phyloP scores from a whole-genome alignment of 2,329 filamentous ascomycete genomes.

The Rhynchosporium agropyri region DNA sequence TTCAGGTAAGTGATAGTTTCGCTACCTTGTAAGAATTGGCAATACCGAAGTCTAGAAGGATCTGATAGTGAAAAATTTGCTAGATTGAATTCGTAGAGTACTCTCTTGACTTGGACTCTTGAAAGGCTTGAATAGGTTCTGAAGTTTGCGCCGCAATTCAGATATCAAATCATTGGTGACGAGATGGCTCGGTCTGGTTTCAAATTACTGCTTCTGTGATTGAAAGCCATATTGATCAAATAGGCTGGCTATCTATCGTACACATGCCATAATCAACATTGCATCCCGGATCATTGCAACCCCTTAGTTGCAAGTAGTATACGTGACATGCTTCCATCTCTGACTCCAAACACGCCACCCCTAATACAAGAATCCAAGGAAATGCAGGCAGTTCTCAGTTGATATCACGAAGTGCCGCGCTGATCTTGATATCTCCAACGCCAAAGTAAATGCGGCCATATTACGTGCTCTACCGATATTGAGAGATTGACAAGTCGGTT shows the following conservation, averaged over 20 bases:
- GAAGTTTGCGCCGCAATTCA: too few species aligned
- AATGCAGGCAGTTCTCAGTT: background rate
- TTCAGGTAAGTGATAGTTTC: too few species aligned
- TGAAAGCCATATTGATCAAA: conserved; percentile 7
- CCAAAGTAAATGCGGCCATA: conserved; percentile 8
- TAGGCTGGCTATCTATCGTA: conserved; percentile 20
- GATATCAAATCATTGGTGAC: too few species aligned
- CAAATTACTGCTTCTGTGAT: conserved; percentile 12
- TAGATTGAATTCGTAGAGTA: too few species aligned
- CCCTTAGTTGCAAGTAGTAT: conserved; percentile 11
- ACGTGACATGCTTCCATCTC: conserved; percentile 16
- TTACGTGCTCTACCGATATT: conserved; percentile 38
- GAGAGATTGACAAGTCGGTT: conserved; percentile 36
- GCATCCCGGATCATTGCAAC: background rate
- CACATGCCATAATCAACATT: conserved; percentile 9
- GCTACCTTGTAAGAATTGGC: too few species aligned
- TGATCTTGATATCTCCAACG: conserved; percentile 10
- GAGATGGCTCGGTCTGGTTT: background rate
- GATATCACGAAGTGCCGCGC: background rate
- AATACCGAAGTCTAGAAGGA: too few species aligned
- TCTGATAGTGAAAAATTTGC: too few species aligned
- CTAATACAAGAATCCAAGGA: conserved; percentile 17
- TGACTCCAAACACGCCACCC: conserved; percentile 18
- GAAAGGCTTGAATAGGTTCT: too few species aligned
- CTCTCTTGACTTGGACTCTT: too few species aligned